These are phyloP conservation scores for Trypanosoma congolense DNA, from an alignment of 208 protist genomes.

Conservation along the genomic window DNA sequence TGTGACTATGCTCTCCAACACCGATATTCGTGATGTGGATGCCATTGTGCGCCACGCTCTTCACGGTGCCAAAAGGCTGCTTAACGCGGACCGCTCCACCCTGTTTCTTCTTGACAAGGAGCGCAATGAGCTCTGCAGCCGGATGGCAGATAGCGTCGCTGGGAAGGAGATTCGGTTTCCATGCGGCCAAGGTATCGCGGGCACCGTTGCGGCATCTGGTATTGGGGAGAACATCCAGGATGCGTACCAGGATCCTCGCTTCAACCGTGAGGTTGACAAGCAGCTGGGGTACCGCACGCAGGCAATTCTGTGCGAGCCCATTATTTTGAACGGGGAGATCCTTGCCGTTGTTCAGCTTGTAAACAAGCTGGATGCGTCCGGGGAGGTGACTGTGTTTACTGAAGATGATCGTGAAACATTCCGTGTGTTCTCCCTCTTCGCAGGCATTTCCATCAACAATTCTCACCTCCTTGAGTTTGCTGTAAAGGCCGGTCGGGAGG, in stretches of 20 bases:
- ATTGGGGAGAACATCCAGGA: conserved; percentile 62
- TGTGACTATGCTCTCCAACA: conserved; percentile 59
- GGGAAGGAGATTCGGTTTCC: conserved; percentile 67
- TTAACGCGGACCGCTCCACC: conserved; percentile 55
- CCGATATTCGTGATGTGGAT: conserved; percentile 63
- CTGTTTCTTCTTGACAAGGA: conserved; percentile 75
- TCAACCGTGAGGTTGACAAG: conserved; percentile 66
- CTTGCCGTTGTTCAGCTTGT: conserved; percentile 85
- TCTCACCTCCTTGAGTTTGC: conserved; percentile 78
- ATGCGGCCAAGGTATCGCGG: conserved; percentile 57
- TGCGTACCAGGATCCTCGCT: conserved; percentile 63
- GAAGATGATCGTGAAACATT: conserved; percentile 57
- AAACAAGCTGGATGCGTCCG: conserved; percentile 64
- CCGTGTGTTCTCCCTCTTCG: conserved; percentile 73
- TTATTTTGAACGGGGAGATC: conserved; percentile 70
- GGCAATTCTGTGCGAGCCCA: conserved; percentile 39
- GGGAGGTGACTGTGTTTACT: conserved; percentile 48
- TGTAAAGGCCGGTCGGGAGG: conserved; percentile 62
- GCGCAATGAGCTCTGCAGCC: conserved; percentile 69
- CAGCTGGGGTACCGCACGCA: conserved; percentile 63
- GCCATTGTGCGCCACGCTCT: conserved; percentile 54
- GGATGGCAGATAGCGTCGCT: conserved; percentile 48
- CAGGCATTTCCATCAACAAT: conserved; percentile 85
- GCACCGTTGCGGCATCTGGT: conserved; percentile 45
- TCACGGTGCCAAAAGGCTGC: conserved; percentile 58